phyloP scores from a whole-genome alignment of 768 basidiomycete species.

The Pisolithus marmoratus region DNA sequence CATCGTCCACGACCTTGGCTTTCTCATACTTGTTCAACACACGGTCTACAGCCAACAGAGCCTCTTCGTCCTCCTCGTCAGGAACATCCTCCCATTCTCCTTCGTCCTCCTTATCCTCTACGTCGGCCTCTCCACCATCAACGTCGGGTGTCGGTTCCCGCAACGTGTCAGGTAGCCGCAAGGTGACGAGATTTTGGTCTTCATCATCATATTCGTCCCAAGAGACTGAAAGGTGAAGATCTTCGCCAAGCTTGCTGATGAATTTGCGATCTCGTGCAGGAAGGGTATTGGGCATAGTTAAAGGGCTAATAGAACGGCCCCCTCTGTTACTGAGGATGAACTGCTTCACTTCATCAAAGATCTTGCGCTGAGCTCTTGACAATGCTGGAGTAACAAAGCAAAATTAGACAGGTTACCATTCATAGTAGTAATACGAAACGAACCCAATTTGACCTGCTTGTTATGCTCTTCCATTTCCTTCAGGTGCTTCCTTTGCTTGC shows the following conservation, averaged over 20 bases:
- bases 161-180: conserved; percentile 47
- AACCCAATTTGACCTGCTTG: conserved; percentile 61
- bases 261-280: conserved; percentile 78
- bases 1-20: conserved; percentile 69
- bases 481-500: conserved; percentile 76
- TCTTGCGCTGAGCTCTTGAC: conserved; percentile 64
- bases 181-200: conserved; percentile 71
- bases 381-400: conserved; percentile 41
- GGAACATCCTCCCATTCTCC: conserved; percentile 45
- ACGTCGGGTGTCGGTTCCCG: conserved; percentile 29
- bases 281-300: conserved; percentile 75
- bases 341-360: conserved; percentile 72
- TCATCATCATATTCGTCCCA: conserved; percentile 94
- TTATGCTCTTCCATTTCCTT: conserved; percentile 58
- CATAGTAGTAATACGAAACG: conserved; percentile 16
- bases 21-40: conserved; percentile 86
- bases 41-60: conserved; percentile 65
- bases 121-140: conserved; percentile 31
- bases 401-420: not conserved
- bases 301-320: conserved; percentile 27
- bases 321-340: conserved; percentile 56
- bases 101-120: conserved; percentile 48
- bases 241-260: conserved; percentile 66
- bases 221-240: conserved; percentile 70
- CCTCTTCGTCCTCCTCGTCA: conserved; percentile 63